Conservation (phyloP, 1,284 basidiomycete genomes). For the Porogramme epimiltina region DNA sequence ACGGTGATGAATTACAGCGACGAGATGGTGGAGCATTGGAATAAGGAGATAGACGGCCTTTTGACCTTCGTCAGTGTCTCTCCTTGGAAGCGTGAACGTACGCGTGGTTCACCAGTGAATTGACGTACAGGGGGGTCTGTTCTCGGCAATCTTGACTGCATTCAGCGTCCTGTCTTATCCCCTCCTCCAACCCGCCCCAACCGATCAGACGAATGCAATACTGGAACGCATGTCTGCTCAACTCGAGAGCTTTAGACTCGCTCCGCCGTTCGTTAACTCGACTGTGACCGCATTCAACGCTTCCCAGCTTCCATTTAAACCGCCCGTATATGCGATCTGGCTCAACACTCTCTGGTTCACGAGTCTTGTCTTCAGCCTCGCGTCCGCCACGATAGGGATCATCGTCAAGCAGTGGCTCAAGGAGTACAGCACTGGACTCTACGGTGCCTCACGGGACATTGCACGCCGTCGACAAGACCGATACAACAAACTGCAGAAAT, state of each 20-base stretch:
- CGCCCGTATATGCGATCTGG: constrained; percentile 2
- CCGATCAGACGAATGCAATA: neutral
- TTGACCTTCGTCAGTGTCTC: too few relatives aligned
- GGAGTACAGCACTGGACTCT: constrained; percentile 1
- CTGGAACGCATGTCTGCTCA: constrained; percentile 5
- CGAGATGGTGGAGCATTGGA: too few relatives aligned
- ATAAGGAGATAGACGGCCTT: too few relatives aligned
- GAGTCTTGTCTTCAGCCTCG: constrained; percentile 13
- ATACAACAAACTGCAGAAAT: constrained; percentile 3
- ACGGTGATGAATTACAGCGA: too few relatives aligned
- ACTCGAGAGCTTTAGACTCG: constrained; percentile 2
- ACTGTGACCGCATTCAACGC: neutral
- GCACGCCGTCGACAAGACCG: constrained; percentile 15
- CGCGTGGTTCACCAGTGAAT: too few relatives aligned
- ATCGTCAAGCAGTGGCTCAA: constrained; percentile 22
- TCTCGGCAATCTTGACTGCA: constrained; percentile 9
- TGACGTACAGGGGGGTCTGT: constrained; percentile 14
- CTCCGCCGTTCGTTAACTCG: constrained; percentile 4
- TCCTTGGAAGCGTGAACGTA: too few relatives aligned
- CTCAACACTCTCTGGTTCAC: constrained; percentile 23
- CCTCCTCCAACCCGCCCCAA: constrained; percentile 6
- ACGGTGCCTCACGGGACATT: constrained; percentile 1
- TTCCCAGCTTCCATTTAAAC: neutral
- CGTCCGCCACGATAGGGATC: constrained; percentile 10
- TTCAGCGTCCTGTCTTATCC: constrained; percentile 11